Evolutionary conservation across 306 rosid genomes (phyloP), one percentile per base, ranked within the genome.

Genomic region (Acacia melanoxylon): DNA sequence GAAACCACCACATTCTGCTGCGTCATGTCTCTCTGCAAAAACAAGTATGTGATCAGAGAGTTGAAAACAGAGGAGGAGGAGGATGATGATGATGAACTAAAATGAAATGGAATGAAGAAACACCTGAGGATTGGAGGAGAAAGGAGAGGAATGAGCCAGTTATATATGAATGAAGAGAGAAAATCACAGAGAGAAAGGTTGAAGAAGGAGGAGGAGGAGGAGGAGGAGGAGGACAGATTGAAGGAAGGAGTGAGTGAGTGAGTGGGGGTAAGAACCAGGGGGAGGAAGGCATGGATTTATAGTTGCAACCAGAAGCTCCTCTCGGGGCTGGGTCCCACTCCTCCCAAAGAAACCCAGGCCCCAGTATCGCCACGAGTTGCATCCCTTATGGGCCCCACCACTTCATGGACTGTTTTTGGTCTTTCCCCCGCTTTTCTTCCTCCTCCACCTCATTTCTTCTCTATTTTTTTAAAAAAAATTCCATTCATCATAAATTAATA

Each of bases 1-100:
- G 92, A 72, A 67, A 91, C 81, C 58, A 84, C 70, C 87, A 91
- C 91, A 91, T 92, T 94, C 83, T 91, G 92, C 84, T 87, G 94
- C 59, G 94, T 94, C 98, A 94, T 94, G 4, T 62, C 20, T 29
- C 91, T 79, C 58, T 17, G 86, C 81, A 77, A 78, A 78, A 78
- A 85, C 14, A 40, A 72, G 45, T 0, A 8, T 56, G 25, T 20
- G 5, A 20, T n/a, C 9, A 51, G 12, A n/a, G 8, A 25, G 17
- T 12, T 61, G 35, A 24, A 27, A 62, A 62, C 37, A 61, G 67
- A 9, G 65, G 31, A 27, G 8, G 14, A 2, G 7, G 63, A n/a
- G 0, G 16, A 56, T 20, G 65, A 58, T 11, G 58, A 51, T 5
- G 58, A 12, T 11, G 13, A 10, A 61, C 58, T 51, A 33, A 4